A percentile compares a stretch with the other conserved stretches of the same genome.
Conservation (phyloP, 768 basidiomycete genomes). For the Hirschioporus abietinus region DNA sequence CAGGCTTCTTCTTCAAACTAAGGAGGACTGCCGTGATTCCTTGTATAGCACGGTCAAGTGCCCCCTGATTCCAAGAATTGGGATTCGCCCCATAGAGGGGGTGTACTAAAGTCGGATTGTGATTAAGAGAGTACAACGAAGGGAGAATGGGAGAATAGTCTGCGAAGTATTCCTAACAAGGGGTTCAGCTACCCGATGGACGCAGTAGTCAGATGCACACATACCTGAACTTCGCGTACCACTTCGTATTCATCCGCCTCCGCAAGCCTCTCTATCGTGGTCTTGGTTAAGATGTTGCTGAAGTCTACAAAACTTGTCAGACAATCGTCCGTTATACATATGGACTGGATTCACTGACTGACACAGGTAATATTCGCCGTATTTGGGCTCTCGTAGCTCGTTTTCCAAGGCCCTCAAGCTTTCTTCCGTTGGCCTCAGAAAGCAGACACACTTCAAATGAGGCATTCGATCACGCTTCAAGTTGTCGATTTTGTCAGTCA, state of each 20-base stretch:
- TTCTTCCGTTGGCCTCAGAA: conserved; percentile 76
- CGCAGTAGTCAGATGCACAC: conserved; percentile 14
- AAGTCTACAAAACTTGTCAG: conserved; percentile 57
- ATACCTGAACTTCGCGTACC: conserved; percentile 92
- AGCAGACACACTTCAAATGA: conserved; percentile 96
- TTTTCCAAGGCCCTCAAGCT: conserved; percentile 78
- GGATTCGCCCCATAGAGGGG: conserved; percentile 70
- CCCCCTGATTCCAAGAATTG: conserved; percentile 68
- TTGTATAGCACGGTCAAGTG: conserved; percentile 73
- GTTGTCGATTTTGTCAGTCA: conserved; percentile 98
- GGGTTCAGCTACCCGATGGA: conserved; percentile 7
- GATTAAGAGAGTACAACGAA: conserved; percentile 81
- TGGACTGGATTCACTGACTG: conserved; percentile 66
- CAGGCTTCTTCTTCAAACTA: conserved; percentile 92
- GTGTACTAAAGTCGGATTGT: conserved; percentile 53
- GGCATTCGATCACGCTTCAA: conserved; percentile 84
- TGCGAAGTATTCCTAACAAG: conserved; percentile 87
- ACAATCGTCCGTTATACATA: conserved; percentile 10
- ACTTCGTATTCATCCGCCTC: conserved; percentile 95
- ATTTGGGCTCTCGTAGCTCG: conserved; percentile 87
- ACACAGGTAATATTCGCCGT: conserved; percentile 99
- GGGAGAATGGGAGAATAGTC: conserved; percentile 89
- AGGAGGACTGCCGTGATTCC: conserved; percentile 82
- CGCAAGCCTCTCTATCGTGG: conserved; percentile 86
- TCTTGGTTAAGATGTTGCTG: conserved; percentile 88